phyloP scores from a whole-genome alignment of 345 rosid species.

The Camelina laxa region DNA sequence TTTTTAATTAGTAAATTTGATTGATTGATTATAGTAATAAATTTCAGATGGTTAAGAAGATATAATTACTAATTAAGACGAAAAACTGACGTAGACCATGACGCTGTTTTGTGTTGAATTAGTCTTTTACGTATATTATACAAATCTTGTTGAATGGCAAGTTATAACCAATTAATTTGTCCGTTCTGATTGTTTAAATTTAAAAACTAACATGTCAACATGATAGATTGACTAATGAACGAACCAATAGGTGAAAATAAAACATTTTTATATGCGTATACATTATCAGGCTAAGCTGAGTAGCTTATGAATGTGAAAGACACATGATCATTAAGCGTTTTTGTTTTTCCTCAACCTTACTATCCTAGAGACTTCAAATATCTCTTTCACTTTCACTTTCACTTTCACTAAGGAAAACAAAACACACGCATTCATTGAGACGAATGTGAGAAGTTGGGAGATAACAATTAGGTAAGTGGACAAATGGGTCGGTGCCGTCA shows the following conservation, averaged over 20 bases:
- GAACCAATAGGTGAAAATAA: neutral
- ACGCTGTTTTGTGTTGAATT: constrained; percentile 34
- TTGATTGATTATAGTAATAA: neutral
- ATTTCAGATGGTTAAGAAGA: neutral
- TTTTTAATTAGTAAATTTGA: neutral
- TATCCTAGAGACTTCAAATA: too few species aligned
- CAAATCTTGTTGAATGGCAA: constrained; percentile 11
- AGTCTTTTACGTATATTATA: constrained; percentile 27
- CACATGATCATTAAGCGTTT: neutral
- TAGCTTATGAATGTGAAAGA: constrained; percentile 2
- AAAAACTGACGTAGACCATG: constrained; percentile 33
- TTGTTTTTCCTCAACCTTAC: neutral
- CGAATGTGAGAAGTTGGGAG: constrained; percentile 13
- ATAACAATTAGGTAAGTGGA: constrained; percentile 1
- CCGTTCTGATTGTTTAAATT: constrained; percentile 19
- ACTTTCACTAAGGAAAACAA: neutral
- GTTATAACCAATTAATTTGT: constrained; percentile 23
- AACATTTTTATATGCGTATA: neutral
- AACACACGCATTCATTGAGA: neutral
- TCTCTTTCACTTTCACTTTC: neutral
- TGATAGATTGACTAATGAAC: constrained; percentile 22
- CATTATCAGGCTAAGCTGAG: neutral
- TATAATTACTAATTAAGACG: neutral
- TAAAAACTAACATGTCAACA: constrained; percentile 28
- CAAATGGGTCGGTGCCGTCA: constrained; percentile 36